Evolutionary conservation across 2,329 filamentous ascomycete species (phyloP), one percentile per base, ranked within the genome.

Genomic region (Cadophora sp.): DNA sequence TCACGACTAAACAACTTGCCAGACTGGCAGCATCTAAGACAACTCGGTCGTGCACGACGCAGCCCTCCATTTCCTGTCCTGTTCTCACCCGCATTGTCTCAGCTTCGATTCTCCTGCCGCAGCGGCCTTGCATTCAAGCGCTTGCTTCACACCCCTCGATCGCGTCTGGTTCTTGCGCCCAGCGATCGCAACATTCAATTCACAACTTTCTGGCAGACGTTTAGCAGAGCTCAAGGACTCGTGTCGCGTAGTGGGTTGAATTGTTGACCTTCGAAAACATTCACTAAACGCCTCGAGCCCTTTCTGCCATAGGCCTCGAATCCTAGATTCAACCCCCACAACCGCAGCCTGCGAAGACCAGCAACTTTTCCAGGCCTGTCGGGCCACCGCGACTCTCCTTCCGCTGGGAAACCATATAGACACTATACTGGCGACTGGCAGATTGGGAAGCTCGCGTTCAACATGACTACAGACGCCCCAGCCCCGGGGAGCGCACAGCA

Each of bases 401-500:
- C 70, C 58, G 53, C 63, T 63, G 58, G 64, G 70, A 45, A 50
- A 27, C 45, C 30, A 58, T 61, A 66, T 63, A 65, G 30, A n/a
- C 27, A 48, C 62, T 59, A 58, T 62, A 61, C 62, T 59, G 68
- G 66, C 66, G 59, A 67, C 69, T 51, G 60, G 68, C 66, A 69
- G 65, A 68, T 55, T 62, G 47, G 30, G 64, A 67, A 61, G 45
- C 51, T 48, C 60, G 59, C 53, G 45, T 66, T 65, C 65, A 70
- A 65, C 20, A 76, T 76, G 74, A 51, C 71, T 53, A 72, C 75
- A 45, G 73, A 74, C 30, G 61, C 67, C 36, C 60, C 70, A 53
- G 59, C 58, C 27, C 65, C 72, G 27, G 72, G 75, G 11, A 75
- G 73, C 58, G 64, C 73, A 24, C 75, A 76, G 51, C 72, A 76